phyloP scores from a whole-genome alignment of 441 rosid genomes.

The Rhodomyrtus psidioides region DNA sequence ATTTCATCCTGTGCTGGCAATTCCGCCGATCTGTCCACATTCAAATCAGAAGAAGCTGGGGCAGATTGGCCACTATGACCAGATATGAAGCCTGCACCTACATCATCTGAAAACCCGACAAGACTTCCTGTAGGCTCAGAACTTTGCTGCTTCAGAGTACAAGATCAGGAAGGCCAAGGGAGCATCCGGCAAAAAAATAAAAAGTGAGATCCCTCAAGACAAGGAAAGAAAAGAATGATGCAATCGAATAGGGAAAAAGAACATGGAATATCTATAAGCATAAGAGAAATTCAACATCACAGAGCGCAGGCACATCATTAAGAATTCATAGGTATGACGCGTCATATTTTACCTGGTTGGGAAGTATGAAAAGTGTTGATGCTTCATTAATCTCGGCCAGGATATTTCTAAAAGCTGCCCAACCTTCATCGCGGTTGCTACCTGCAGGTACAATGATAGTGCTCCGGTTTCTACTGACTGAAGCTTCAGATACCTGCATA shows the following conservation, averaged over 20 bases:
- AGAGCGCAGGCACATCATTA: not conserved
- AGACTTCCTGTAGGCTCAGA: slow-evolving; percentile 63
- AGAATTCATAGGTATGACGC: not conserved
- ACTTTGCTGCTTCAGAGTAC: slow-evolving; percentile 41
- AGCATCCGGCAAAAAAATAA: not conserved
- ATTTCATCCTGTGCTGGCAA: slow-evolving; percentile 66
- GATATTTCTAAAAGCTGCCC: slow-evolving; percentile 93
- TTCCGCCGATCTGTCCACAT: slow-evolving; percentile 61
- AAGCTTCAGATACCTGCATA: slow-evolving; percentile 90
- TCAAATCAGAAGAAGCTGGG: slow-evolving; percentile 58
- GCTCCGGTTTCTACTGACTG: slow-evolving; percentile 89
- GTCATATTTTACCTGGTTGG: slow-evolving; percentile 50
- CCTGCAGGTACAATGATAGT: slow-evolving; percentile 97
- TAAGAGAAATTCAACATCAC: not conserved
- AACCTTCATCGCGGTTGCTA: slow-evolving; percentile 83
- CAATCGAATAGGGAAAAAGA: not conserved
- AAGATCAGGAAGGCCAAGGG: not conserved
- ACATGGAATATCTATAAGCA: not conserved
- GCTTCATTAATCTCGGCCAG: slow-evolving; percentile 91
- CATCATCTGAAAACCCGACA: slow-evolving; percentile 96
- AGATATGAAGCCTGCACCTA: slow-evolving; percentile 96
- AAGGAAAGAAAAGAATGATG: not conserved
- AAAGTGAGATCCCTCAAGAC: slow-evolving; percentile 3
- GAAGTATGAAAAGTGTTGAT: slow-evolving; percentile 56
- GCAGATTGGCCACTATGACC: slow-evolving; percentile 74